Evolutionary conservation across 257 asterid species (phyloP).

Genomic region (Rauvolfia tetraphylla): DNA sequence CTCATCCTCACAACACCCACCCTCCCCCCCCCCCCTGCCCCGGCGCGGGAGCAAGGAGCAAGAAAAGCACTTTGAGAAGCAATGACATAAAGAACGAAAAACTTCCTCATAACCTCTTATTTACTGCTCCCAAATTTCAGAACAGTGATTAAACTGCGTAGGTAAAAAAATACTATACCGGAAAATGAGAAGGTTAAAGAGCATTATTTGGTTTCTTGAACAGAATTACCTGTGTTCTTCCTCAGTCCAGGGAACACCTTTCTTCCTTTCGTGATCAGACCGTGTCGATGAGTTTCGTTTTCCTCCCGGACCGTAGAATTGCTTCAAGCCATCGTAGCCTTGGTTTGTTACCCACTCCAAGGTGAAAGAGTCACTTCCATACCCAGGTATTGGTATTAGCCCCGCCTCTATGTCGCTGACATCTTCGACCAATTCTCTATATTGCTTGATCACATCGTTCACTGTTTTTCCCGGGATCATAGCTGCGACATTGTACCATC

Average conservation of each 20-base stretch:
- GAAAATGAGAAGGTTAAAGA: neutral
- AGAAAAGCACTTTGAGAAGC: neutral
- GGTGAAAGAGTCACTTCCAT: slow-evolving; percentile 41
- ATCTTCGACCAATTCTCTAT: slow-evolving; percentile 63
- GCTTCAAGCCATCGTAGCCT: slow-evolving; percentile 39
- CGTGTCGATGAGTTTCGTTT: slow-evolving; percentile 43
- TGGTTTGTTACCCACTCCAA: slow-evolving; percentile 50
- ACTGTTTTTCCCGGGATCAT: slow-evolving; percentile 76
- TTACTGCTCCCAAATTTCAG: neutral
- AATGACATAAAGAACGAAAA: neutral
- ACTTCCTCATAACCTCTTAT: neutral
- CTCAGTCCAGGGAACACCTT: slow-evolving; percentile 94
- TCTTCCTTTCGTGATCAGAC: slow-evolving; percentile 70
- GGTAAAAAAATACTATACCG: neutral
- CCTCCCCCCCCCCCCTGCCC: too few species aligned
- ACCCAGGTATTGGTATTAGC: slow-evolving; percentile 61
- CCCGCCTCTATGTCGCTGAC: slow-evolving; percentile 76
- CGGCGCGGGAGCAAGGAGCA: neutral
- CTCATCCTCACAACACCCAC: too few species aligned
- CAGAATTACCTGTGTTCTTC: slow-evolving; percentile 76
- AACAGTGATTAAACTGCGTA: too few species aligned
- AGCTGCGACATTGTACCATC: slow-evolving; percentile 82
- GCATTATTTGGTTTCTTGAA: neutral
- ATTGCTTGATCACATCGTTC: slow-evolving; percentile 63
- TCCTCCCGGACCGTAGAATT: slow-evolving; percentile 36